Conservation (phyloP, 208 protist species). For the Endotrypanum monterogeii region DNA sequence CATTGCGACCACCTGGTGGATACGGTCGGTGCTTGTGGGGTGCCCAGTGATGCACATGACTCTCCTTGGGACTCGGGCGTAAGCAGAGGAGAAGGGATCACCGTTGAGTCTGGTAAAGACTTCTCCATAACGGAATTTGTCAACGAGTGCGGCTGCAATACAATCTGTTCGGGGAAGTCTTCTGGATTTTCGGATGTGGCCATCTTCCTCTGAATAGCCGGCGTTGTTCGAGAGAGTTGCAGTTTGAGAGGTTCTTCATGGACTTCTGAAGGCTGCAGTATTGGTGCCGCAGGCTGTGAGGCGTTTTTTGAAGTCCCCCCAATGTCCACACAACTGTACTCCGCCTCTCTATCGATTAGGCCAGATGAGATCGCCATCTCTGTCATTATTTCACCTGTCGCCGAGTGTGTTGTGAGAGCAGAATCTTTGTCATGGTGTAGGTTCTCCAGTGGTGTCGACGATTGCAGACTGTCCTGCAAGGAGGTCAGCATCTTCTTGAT, state of each 20-base stretch:
- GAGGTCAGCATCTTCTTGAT: slow-evolving; percentile 14
- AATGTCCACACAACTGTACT: slow-evolving; percentile 15
- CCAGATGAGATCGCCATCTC: background rate
- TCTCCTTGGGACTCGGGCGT: background rate
- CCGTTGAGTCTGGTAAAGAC: background rate
- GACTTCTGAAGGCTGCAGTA: background rate
- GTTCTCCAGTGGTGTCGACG: background rate
- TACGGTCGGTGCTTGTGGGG: background rate
- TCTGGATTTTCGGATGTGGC: background rate
- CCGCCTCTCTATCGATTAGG: background rate
- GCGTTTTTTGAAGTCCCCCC: background rate
- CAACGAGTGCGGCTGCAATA: background rate
- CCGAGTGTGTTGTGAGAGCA: background rate
- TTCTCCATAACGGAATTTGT: background rate
- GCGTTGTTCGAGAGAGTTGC: background rate
- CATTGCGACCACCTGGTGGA: slow-evolving; percentile 3
- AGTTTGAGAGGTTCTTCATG: background rate
- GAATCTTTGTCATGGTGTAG: background rate
- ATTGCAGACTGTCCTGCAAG: background rate
- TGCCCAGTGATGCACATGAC: background rate
- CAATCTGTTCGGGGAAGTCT: background rate
- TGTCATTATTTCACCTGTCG: background rate
- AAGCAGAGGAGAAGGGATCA: background rate
- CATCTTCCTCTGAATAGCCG: background rate
- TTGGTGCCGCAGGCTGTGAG: background rate